phyloP scores from a whole-genome alignment of 176 grass and related monocot genomes.

The Hordeum vulgare region MorexV3_pseudomolecules_assembly NC_058521.1:441161996-441162495 shows the following conservation, averaged over 20 bases:
- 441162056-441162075: not conserved
- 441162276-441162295: not conserved
- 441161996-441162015: not conserved
- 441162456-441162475: not conserved
- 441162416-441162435: not conserved
- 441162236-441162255: not conserved
- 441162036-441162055: not conserved
- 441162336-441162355: not conserved
- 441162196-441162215: not conserved
- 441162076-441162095: not conserved
- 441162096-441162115: not conserved
- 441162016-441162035: not conserved
- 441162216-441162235: slow-evolving; percentile 4
- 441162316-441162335: not conserved
- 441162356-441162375: not conserved
- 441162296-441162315: not conserved
- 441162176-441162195: not conserved
- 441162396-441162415: not conserved
- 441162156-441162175: not conserved
- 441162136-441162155: not conserved
- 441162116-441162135: not conserved
- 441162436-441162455: not conserved
- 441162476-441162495: not conserved
- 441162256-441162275: not conserved
- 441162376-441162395: not conserved